A percentile compares a stretch with the other conserved stretches of the same genome.
Evolutionary conservation across 257 asterid genomes (phyloP).

Genomic region (Solanum bulbocastanum): DNA sequence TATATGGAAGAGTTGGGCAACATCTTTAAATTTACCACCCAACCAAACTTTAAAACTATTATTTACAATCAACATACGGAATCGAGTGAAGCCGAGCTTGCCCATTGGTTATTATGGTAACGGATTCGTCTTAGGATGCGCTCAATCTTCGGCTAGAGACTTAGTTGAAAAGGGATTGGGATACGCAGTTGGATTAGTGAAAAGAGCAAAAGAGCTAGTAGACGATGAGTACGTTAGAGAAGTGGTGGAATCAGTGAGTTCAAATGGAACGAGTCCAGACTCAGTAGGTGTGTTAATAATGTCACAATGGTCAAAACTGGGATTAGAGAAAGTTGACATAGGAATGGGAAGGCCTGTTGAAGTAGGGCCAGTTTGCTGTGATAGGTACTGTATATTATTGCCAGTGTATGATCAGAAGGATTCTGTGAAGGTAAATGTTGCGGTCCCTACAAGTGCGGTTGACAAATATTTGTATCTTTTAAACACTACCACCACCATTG

Average conservation of each 20-base stretch:
- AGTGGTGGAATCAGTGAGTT: conserved; percentile 54
- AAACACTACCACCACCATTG: neutral
- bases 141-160: conserved; percentile 22
- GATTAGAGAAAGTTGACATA: conserved; percentile 49
- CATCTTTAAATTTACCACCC: conserved; percentile 30
- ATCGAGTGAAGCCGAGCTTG: conserved; percentile 41
- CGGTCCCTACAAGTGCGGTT: conserved; percentile 41
- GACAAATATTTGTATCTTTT: conserved; percentile 35
- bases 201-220: conserved; percentile 44
- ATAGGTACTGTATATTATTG: conserved; percentile 38
- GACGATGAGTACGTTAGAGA: conserved; percentile 45
- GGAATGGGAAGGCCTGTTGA: conserved; percentile 52
- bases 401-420: conserved; percentile 24
- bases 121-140: conserved; percentile 56
- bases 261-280: conserved; percentile 27
- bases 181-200: conserved; percentile 25
- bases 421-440: conserved; percentile 39
- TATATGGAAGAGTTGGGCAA: conserved; percentile 66
- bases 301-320: conserved; percentile 71
- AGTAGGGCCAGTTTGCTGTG: conserved; percentile 46
- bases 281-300: conserved; percentile 55
- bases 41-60: conserved; percentile 39
- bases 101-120: conserved; percentile 66
- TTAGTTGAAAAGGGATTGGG: conserved; percentile 24
- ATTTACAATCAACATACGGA: conserved; percentile 42